These are phyloP conservation scores for Metarhizium guizhouense DNA, from an alignment of 2,329 filamentous ascomycete genomes.

Conservation along the genomic window DNA sequence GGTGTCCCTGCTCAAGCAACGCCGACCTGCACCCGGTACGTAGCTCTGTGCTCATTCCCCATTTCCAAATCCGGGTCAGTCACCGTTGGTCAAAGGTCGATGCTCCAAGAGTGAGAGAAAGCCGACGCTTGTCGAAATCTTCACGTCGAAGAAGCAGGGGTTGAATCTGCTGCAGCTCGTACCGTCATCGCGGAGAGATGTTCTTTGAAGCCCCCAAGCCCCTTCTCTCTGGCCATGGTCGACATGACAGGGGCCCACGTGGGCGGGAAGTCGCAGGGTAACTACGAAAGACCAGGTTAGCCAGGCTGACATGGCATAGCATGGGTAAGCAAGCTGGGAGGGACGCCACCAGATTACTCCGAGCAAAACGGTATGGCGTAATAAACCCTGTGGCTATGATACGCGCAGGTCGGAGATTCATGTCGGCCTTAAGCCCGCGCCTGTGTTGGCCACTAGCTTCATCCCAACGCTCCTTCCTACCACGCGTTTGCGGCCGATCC, in stretches of 20 bases:
- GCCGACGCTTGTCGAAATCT: neutral
- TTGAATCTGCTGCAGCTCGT: neutral
- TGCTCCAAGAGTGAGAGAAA: neutral
- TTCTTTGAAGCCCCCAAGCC: too few species aligned
- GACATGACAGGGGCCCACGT: too few species aligned
- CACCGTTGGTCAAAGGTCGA: neutral
- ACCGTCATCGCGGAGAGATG: neutral
- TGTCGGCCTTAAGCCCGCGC: neutral
- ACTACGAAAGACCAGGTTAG: too few species aligned
- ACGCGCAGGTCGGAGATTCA: neutral
- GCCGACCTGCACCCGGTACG: too few species aligned
- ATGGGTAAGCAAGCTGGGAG: too few species aligned
- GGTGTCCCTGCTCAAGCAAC: too few species aligned
- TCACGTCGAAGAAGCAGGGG: neutral
- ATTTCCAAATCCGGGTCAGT: too few species aligned
- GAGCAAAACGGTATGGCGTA: neutral
- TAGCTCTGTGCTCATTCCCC: neutral
- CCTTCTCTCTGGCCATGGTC: too few species aligned
- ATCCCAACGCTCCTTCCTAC: neutral
- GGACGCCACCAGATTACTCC: neutral
- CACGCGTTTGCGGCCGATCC: neutral
- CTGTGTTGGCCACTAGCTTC: neutral
- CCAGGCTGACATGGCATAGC: too few species aligned
- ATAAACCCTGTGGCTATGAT: neutral
- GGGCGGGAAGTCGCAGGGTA: too few species aligned